Evolutionary conservation across 345 rosid genomes (phyloP), one percentile per base, ranked within the genome.

Genomic region (Lepidium sativum): DNA sequence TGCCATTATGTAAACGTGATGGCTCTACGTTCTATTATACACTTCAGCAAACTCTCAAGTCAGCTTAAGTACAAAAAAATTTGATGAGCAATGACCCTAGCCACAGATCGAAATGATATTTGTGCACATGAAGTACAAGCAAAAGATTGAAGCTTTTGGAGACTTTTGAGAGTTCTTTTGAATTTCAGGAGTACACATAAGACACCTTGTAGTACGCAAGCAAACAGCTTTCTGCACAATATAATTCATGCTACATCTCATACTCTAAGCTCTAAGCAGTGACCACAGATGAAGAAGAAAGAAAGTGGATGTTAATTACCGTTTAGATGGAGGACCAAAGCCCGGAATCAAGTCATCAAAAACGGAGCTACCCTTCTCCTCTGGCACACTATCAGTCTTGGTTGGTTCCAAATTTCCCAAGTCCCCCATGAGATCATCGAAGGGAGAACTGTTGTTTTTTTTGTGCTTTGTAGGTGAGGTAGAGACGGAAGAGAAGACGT

Each of bases 291-390:
- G 13, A 32, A 45, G 8, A n/a, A 33, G 29, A 60, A 60, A 4
- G 14, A 29, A 9, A 61, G 47, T 10, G 44, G 61, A 25, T 6
- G 53, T 52, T 25, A 25, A 64, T 41, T 76, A 82, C 87, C 84
- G 76, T 20, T 68, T 44, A 55, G 68, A 6, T 53, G 56, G 45
- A 31, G 89, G 83, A 63, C 92, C 88, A 64, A 86, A 88, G 32
- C 96, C 92, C 17, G 85, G 81, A 49, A 86, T 78, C 80, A 89
- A 70, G 63, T 89, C 96, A 72, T 86, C 92, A 48, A 89, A 89
- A 43, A 34, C 72, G 0, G 79, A 80, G 14, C 80, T 70, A 3
- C 74, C 59, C 32, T 78, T 78, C 59, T 67, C 76, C 16, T 55
- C 48, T 49, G 23, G 52, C 18, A 58, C 65, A 52, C 74, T 69